phyloP scores from a whole-genome alignment of 768 basidiomycete genomes.

The Saitozyma sp. region DNA sequence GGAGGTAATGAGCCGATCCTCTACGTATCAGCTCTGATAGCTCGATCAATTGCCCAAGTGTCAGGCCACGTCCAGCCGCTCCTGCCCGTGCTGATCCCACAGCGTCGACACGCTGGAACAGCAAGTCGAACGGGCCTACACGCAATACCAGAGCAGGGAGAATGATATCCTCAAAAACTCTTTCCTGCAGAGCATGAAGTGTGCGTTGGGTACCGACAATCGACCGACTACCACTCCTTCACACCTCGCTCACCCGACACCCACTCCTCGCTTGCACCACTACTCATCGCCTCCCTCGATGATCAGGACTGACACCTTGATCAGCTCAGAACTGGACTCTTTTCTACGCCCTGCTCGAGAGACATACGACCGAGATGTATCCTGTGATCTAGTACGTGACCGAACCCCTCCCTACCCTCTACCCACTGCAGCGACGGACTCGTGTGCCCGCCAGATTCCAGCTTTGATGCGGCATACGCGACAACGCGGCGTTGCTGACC shows the following conservation, averaged over 20 bases:
- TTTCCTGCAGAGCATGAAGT: conserved; percentile 56
- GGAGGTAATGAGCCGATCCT: background rate
- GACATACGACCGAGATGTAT: conserved; percentile 63
- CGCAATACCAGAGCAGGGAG: conserved; percentile 57
- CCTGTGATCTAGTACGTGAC: conserved; percentile 29
- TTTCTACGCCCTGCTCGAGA: conserved; percentile 67
- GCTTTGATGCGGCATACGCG: background rate
- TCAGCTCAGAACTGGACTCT: conserved; percentile 60
- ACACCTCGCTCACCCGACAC: no score
- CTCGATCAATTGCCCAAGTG: no score
- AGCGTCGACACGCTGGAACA: conserved; percentile 68
- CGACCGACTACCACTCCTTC: no score
- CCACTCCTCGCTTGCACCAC: background rate
- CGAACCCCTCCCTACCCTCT: no score
- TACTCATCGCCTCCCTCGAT: background rate
- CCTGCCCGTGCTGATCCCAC: conserved; percentile 41
- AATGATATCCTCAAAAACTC: conserved; percentile 65
- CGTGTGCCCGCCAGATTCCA: no score
- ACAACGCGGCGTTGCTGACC: background rate
- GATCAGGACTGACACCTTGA: background rate
- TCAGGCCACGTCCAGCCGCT: no score
- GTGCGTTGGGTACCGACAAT: conserved; percentile 23
- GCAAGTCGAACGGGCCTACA: conserved; percentile 73
- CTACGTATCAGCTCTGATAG: background rate
- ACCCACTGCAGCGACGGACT: conserved; percentile 5